Base-by-base conservation (phyloP, 2,329 filamentous ascomycete genomes). In the Sordariomycetes sp. region DNA sequence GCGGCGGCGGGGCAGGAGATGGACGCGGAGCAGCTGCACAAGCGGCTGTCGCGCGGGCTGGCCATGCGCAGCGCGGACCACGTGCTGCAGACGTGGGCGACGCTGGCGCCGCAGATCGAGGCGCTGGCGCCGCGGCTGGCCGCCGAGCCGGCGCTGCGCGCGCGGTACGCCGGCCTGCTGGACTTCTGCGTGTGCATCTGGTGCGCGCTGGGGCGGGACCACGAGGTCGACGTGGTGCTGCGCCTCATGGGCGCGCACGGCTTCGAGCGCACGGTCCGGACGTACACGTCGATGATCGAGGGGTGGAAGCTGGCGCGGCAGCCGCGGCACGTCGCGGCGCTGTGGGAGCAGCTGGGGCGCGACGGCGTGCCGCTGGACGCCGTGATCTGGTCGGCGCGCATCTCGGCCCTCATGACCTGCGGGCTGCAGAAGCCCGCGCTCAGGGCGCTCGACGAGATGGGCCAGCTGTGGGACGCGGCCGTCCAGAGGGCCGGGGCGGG, bases 281-380 rank as follows among this genome's bases (percentile, higher is more conserved):
- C 88, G 0, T 94, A 88, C 81, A 87, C 84, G 46, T 74, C 81
- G 51, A 87, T 94, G 80, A 81, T 94, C 63, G 77, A 82, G 59
- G 89, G 89, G 1, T 90, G 85, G 70, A 81, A 79, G 65, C 77
- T 75, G 55, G 77, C 81, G 55, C 76, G 76, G 58, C 84, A 90
- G 64, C 62, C 76, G 0, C 68, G 74, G n/a, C 82, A 79, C 24
- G 74, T 92, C 60, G 80, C 86, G 58, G 76, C 76, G 1, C 77
- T 91, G 35, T 95, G 90, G 89, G 63, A 71, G 0, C 81, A 80
- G 62, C 81, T 94, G 71, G 65, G 79, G 3, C 67, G 66, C 10
- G 78, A 82, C 1, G 80, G 81, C 1, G 65, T 83, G 11, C 71
- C 79, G 62, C 82, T 90, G 4, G 89, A 93, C 68, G 69, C 70